These are phyloP conservation scores for Penicillium freii DNA, from an alignment of 2,329 filamentous ascomycete species.

Conservation along the genomic window DNA sequence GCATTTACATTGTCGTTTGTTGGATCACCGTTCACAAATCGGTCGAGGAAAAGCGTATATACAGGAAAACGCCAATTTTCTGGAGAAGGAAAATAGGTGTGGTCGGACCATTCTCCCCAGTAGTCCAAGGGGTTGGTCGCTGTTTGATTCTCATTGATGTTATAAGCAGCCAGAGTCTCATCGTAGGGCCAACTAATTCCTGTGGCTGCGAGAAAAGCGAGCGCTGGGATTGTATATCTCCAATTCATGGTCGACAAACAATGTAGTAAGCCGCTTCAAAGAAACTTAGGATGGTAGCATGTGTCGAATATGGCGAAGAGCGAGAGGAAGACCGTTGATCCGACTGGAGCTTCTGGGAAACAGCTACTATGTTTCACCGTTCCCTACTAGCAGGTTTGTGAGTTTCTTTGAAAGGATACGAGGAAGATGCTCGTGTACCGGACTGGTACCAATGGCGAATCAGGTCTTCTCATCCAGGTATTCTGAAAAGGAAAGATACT, in stretches of 20 bases:
- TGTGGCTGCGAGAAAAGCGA: constrained; percentile 30
- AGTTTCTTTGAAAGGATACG: background rate
- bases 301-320: constrained; percentile 10
- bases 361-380: background rate
- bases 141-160: constrained; percentile 59
- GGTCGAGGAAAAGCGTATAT: constrained; percentile 63
- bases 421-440: background rate
- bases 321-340: background rate
- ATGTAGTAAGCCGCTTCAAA: constrained; percentile 4
- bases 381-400: background rate
- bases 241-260: constrained; percentile 32
- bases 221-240: constrained; percentile 25
- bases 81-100: constrained; percentile 55
- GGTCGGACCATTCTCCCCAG: constrained; percentile 55
- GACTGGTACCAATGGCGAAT: background rate
- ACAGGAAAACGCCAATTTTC: constrained; percentile 64
- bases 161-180: constrained; percentile 53
- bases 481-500: background rate
- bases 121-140: constrained; percentile 60
- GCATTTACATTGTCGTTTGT: constrained; percentile 63
- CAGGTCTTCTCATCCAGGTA: background rate
- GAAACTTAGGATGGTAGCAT: constrained; percentile 22
- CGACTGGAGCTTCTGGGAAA: background rate
- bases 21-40: constrained; percentile 64
- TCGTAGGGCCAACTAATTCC: constrained; percentile 48